These are phyloP conservation scores for Termitomyces eurrhizus DNA, from an alignment of 768 basidiomycete genomes.

Conservation along the genomic window DNA sequence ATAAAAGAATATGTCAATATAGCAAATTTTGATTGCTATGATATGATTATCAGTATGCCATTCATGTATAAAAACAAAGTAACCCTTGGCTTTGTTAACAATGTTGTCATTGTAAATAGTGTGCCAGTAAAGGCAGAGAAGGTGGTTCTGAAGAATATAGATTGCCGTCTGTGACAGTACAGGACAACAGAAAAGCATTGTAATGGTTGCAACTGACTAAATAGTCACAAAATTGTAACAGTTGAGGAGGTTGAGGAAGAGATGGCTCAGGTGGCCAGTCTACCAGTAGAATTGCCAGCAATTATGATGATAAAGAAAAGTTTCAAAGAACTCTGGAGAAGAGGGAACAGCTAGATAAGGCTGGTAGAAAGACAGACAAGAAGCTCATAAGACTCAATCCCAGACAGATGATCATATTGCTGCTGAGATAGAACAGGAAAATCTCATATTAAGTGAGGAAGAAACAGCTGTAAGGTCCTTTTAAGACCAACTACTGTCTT, in stretches of 20 bases:
- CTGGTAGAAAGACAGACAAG: no score
- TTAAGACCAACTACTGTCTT: no score
- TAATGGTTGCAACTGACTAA: background rate
- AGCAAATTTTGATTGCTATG: background rate
- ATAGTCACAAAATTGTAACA: background rate
- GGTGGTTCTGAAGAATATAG: background rate
- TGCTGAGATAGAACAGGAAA: no score
- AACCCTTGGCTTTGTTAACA: background rate
- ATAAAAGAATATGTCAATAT: no score
- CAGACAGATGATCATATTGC: no score
- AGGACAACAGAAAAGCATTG: background rate
- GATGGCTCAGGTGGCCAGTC: background rate
- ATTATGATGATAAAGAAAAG: background rate
- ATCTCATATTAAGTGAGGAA: no score
- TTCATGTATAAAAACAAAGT: background rate
- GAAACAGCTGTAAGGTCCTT: no score
- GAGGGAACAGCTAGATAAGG: no score
- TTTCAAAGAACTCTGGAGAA: no score
- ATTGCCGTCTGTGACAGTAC: background rate
- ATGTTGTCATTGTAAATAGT: background rate
- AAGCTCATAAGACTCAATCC: no score
- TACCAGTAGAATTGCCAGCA: background rate
- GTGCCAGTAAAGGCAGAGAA: background rate
- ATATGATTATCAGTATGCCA: no score
- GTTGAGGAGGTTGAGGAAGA: no score